Evolutionary conservation across 2,329 filamentous ascomycete genomes (phyloP).

Genomic region (Fusarium globosum): DNA sequence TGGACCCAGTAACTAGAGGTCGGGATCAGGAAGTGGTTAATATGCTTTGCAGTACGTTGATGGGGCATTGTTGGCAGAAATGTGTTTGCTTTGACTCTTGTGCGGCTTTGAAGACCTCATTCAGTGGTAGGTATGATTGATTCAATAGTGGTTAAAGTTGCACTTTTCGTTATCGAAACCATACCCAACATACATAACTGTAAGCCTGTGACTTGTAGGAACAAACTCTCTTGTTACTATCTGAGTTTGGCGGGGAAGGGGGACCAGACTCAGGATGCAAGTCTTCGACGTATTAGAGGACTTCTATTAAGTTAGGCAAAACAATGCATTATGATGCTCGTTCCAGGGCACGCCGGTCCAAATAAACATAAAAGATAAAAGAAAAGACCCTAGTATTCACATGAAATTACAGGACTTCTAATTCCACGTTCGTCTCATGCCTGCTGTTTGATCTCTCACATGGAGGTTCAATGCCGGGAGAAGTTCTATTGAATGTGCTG

Average conservation of each 20-base stretch:
- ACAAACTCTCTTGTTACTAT: not conserved
- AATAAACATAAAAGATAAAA: too few species aligned
- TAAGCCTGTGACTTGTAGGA: not conserved
- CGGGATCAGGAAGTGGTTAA: not conserved
- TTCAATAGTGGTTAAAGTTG: not conserved
- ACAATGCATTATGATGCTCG: not conserved
- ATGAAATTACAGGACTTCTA: not conserved
- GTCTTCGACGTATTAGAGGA: not conserved
- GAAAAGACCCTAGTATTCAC: not conserved
- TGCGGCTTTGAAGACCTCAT: not conserved
- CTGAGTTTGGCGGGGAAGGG: not conserved
- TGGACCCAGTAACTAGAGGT: slow-evolving; percentile 24
- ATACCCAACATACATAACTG: not conserved
- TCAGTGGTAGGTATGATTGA: not conserved
- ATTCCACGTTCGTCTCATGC: not conserved
- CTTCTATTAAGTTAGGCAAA: not conserved
- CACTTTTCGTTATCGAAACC: not conserved
- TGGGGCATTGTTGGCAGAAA: not conserved
- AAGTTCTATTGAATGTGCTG: not conserved
- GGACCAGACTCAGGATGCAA: not conserved
- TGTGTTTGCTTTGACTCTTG: not conserved
- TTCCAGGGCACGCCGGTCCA: not conserved
- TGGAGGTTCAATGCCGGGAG: not conserved
- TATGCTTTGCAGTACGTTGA: not conserved
- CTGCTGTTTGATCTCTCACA: not conserved